Evolutionary conservation across 805 yeast genomes (phyloP).

Genomic region (Hanseniaspora jakobsenii): DNA sequence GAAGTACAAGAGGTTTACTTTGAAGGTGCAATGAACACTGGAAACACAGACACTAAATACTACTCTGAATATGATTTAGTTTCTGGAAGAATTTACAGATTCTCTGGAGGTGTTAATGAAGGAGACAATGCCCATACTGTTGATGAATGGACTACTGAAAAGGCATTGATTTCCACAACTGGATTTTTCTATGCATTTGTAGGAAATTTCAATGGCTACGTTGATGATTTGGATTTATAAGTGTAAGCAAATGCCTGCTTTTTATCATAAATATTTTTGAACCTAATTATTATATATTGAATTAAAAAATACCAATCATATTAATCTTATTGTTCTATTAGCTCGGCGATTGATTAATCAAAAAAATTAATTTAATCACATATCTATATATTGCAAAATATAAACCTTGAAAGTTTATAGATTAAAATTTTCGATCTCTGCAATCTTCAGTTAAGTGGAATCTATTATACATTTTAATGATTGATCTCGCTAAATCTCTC

Average conservation of each 20-base stretch:
- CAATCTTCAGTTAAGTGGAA: too few relatives aligned
- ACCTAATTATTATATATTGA: background rate
- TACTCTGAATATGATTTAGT: slow-evolving; percentile 13
- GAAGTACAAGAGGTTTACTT: slow-evolving; percentile 13
- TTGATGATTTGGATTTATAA: slow-evolving; percentile 6
- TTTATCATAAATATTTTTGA: background rate
- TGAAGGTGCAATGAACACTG: slow-evolving; percentile 16
- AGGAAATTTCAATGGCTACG: slow-evolving; percentile 16
- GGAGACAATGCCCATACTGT: slow-evolving; percentile 17
- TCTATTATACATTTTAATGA: too few relatives aligned
- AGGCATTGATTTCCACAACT: slow-evolving; percentile 16
- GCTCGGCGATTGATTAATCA: too few relatives aligned
- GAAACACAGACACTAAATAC: slow-evolving; percentile 16
- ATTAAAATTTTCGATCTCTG: too few relatives aligned
- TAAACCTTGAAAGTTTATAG: too few relatives aligned
- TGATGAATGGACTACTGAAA: slow-evolving; percentile 17
- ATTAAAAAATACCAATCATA: background rate
- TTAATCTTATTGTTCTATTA: too few relatives aligned
- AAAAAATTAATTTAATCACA: too few relatives aligned
- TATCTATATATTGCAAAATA: too few relatives aligned
- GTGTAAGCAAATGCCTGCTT: background rate
- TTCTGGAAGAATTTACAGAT: slow-evolving; percentile 16
- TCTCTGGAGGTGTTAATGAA: slow-evolving; percentile 14
- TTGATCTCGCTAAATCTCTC: too few relatives aligned
- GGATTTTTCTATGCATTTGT: slow-evolving; percentile 18